Evolutionary conservation across 202 grass and related monocot species (phyloP), one percentile per base, ranked within the genome.

Genomic region (Bolboschoenoplectus hybrid): DNA sequence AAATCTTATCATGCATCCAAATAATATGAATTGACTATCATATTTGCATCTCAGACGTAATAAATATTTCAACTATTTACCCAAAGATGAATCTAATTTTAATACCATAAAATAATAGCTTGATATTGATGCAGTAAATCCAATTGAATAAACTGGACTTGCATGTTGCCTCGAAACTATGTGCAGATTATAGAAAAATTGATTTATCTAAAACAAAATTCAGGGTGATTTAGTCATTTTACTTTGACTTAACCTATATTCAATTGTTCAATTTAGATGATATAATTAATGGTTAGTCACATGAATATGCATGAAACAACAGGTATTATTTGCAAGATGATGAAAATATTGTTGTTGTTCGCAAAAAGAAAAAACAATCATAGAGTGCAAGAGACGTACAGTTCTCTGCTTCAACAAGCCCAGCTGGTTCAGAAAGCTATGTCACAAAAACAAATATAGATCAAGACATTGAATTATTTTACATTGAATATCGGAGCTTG

Each of bases 361-460:
- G 46, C 16, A 26, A 79, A 79, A 60, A 57, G 3, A 53, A 39
- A 41, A 57, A 57, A 0, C 9, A 34, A 75, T 52, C 2, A 75
- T 17, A 55, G 32, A 60, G 75, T 79, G 13, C 4, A 60, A 60
- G 35, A 58, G 16, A 84, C 56, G 82, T 94, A 98, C 93, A 84
- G 10, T 95, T 88, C 41, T 88, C 87, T 68, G 85, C 88, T 86
- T 94, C 91, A 89, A 96, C 86, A 89, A 98, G 85, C 84, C 96
- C 96, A 60, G 93, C 90, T 86, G 96, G 96, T 63, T 98, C 96
- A 87, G 91, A 95, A 60, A 98, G 87, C 96, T 98, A 90, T 88
- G 88, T 85, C 61, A 86, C 55, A 57, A 89, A 81, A 83, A 68
- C 80, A 61, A 75, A 26, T 70, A 85, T 88, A 20, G 87, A 69